Evolutionary conservation across 768 basidiomycete species (phyloP), one percentile per base, ranked within the genome.

Genomic region (Tylopilus plumbeoviolaceoides): DNA sequence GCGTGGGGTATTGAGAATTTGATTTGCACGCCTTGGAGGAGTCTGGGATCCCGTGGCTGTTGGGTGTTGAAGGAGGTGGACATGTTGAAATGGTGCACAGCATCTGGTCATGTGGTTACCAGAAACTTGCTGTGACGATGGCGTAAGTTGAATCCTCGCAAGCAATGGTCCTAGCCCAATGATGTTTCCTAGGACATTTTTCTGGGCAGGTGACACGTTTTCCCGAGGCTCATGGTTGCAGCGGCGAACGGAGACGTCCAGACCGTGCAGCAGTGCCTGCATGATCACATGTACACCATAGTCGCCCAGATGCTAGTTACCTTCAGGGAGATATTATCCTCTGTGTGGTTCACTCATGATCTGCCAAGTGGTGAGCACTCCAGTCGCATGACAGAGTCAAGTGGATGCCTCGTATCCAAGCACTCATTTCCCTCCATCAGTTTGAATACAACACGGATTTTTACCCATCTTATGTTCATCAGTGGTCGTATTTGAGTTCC

Each of bases 401-500:
- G n/a, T n/a, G n/a, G n/a, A n/a, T n/a, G n/a, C n/a, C n/a, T n/a
- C n/a, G n/a, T n/a, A n/a, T n/a, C n/a, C n/a, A n/a, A n/a, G n/a
- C n/a, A n/a, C n/a, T 97, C 6, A 77, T 80, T 23, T 91, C 91
- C 1, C 75, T 97, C 42, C 86, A 97, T 59, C 74, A 76, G 10
- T 98, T 91, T 71, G 87, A 98, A 69, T 97, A 97, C 67, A 97
- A 93, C 55, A 94, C 93, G 2, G 94, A 98, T 63, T 81, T 99
- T 12, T 95, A 97, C 61, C 77, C 98, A 35, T 79, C 83, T 4
- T 74, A 84, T 59, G 78, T 88, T 57, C 87, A 89, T 85, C 65
- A 75, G 87, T 81, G 41, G 7, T 12, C 27, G 6, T 42, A 18
- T 31, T 46, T 38, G 9, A 31, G 27, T 47, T 42, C 23, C 4